These are phyloP conservation scores for Triangularia verruculosa DNA, from an alignment of 2,329 filamentous ascomycete genomes.

Conservation along the genomic window DNA sequence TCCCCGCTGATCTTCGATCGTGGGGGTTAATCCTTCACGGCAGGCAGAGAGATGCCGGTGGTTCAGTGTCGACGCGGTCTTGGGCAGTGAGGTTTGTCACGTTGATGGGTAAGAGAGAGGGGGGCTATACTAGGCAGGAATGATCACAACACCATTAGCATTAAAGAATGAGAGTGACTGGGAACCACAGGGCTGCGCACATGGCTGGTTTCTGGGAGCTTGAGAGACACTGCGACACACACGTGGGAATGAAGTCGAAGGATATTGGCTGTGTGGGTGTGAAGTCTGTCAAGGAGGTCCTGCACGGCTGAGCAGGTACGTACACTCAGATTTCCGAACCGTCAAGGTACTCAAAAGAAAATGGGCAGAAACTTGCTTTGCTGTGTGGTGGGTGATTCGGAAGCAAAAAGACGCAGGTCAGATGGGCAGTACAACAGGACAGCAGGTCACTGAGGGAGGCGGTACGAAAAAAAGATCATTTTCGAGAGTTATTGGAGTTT, in stretches of 20 bases:
- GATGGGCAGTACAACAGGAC: not conserved
- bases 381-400: not conserved
- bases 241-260: constrained; percentile 26
- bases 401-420: constrained; percentile 1
- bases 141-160: not conserved
- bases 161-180: constrained; percentile 5
- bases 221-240: constrained; percentile 11
- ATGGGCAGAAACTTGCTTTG: not conserved
- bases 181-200: constrained; percentile 13
- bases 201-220: constrained; percentile 15
- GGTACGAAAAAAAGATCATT: not conserved
- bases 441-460: not conserved
- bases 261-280: constrained; percentile 24
- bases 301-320: not conserved
- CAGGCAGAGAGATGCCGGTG: not conserved
- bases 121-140: not conserved
- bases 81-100: not conserved
- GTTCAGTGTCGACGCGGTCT: not conserved
- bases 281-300: not conserved
- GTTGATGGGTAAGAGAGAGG: not conserved
- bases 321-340: not conserved
- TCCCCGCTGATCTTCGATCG: not conserved
- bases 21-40: not conserved
- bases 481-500: not conserved
- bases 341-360: not conserved